These are phyloP conservation scores for Buxus sempervirens DNA, from an alignment of 164 flowering plant genomes.

Conservation along the genomic window DNA sequence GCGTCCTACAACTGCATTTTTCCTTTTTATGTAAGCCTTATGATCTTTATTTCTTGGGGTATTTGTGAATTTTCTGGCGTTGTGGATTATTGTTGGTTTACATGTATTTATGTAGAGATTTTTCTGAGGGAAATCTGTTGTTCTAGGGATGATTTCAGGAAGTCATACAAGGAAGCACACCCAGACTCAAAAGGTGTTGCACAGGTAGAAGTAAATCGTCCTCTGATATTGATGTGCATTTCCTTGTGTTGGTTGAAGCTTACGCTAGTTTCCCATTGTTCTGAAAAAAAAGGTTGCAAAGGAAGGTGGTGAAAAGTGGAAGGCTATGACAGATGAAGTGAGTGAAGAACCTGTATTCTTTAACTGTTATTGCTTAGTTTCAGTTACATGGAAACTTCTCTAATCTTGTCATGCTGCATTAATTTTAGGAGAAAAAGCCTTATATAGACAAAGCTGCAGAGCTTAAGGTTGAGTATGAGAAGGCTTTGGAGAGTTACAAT, in stretches of 20 bases:
- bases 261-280: not conserved
- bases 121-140: not conserved
- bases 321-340: slow-evolving; percentile 68
- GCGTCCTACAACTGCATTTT: slow-evolving; percentile 87
- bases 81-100: not conserved
- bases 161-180: slow-evolving; percentile 55
- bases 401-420: not conserved
- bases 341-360: slow-evolving; percentile 12
- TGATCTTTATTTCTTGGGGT: not conserved
- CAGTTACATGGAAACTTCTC: not conserved
- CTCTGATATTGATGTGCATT: not conserved
- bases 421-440: slow-evolving; percentile 66
- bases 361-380: not conserved
- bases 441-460: slow-evolving; percentile 63
- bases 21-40: slow-evolving; percentile 63
- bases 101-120: not conserved
- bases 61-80: too few relatives aligned
- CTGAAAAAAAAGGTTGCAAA: slow-evolving; percentile 52
- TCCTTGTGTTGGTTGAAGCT: not conserved
- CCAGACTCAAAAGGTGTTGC: slow-evolving; percentile 58
- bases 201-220: slow-evolving; percentile 31
- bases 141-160: slow-evolving; percentile 81
- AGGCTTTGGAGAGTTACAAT: slow-evolving; percentile 41
- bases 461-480: slow-evolving; percentile 63
- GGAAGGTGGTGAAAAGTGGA: slow-evolving; percentile 87